Evolutionary conservation across 2,329 filamentous ascomycete genomes (phyloP), one percentile per base, ranked within the genome.

Genomic region (Aspergillus terreus): DNA sequence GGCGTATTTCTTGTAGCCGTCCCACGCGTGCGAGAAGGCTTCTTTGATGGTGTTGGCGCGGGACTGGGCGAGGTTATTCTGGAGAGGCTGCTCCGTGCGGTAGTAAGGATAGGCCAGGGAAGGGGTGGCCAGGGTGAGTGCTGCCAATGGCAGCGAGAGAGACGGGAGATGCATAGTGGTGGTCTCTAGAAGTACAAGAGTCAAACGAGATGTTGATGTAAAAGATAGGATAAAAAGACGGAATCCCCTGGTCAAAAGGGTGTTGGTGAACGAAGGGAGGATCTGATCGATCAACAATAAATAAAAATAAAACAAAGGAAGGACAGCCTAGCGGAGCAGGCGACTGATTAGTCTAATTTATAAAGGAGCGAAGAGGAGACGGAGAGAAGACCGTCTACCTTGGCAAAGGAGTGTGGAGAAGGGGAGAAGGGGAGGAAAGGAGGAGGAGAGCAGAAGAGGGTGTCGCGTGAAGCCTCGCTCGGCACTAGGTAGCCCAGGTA

Each of bases 1-100:
- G 0, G 88, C 88, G 70, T 88, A 83, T 70, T 82, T 73, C 62
- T 82, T 81, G 67, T 92, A 92, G 2, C 85, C 87, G 52, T 84
- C 71, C 86, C 87, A 92, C 2, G 87, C 85, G 60, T 80, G 79
- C 51, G 81, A 76, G 63, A 92, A 92, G 0, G 84, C 84, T 49
- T 83, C 79, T 65, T 83, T 86, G 48, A 92, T 82, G 1, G 82
- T 82, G 45, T 77, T 75, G 11, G 84, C 80, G 58, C 82, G 69
- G 7, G 63, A 52, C 12, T 58, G 63, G 9, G 51, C 56, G 11
- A 54, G 50, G 2, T 53, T 44, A 4, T 41, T 46, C 14, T 51
- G 47, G 36, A 58, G 32, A 6, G 54, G 47, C 46, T 61, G 35
- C 3, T 57, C 46, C 14, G 43, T 33, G 11, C 25, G 36, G 32